Base-by-base conservation (phyloP, 179 eudicot species). In the Sideroxylon spinosum region DNA sequence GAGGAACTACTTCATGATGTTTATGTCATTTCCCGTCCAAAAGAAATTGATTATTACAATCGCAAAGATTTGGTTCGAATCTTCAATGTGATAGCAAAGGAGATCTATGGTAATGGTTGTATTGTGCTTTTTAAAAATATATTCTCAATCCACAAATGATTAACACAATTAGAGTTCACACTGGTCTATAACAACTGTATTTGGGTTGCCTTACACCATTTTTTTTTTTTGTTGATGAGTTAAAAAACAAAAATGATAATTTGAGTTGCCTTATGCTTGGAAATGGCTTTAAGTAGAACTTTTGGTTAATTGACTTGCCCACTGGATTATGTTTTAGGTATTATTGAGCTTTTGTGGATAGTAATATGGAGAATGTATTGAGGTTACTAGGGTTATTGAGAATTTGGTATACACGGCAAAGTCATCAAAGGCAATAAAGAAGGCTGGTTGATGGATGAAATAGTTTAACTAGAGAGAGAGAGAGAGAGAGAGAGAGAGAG, bases 51-150 rank as follows among this genome's bases (percentile, higher is more conserved):
- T 73, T 92, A 92, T 81, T 84, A 78, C 65, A 80, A 56, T 76
- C 89, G 98, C 74, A 84, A 78, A 75, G 88, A 91, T 81, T 74
- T 94, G 78, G 76, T 94, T 76, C 87, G 90, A 61, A 84, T 88
- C 60, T 90, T 94, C 73, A 94, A 91, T 82, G 87, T 77, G 23
- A 91, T 94, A 20, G 89, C 97, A 68, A 91, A 76, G 79, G 97
- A 94, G 80, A 75, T 91, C 22, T 92, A 84, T 82, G 97, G 98
- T 92, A 90, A 79, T 64, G 17, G 63, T 53, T 63, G 44, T 68
- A 6, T 48, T 69, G 29, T 55, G 63, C 52, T 28, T 28, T n/a
- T 67, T 16, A 50, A 61, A 20, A 19, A 37, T 13, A 4, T 68
- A 56, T 61, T 60, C 16, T 68, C 64, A 68, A 14, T 48, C 23